A percentile compares a stretch with the other conserved stretches of the same genome.
Evolutionary conservation across 441 rosid species (phyloP).

Genomic region (Pelargonium myrrhifolium): DNA sequence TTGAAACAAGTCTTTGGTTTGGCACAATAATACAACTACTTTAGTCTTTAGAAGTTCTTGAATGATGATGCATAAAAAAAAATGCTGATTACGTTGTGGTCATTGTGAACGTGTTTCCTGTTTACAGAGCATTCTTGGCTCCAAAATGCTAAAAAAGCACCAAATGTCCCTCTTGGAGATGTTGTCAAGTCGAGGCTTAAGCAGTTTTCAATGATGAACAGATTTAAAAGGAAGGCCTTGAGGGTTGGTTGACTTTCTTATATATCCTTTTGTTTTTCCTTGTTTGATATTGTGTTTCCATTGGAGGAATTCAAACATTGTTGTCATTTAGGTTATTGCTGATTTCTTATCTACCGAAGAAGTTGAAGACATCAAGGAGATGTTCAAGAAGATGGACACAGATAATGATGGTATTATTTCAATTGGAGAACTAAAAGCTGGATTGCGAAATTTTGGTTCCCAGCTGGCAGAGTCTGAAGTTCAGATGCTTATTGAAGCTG

Average conservation of each 20-base stretch:
- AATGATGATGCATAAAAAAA: slow-evolving; percentile 5
- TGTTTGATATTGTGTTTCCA: not conserved
- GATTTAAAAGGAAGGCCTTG: slow-evolving; percentile 96
- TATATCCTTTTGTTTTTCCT: slow-evolving; percentile 6
- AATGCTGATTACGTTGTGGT: slow-evolving; percentile 12
- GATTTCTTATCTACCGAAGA: slow-evolving; percentile 86
- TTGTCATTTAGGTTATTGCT: slow-evolving; percentile 66
- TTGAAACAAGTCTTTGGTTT: not conserved
- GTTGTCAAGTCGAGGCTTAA: slow-evolving; percentile 90
- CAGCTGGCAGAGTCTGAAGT: slow-evolving; percentile 89
- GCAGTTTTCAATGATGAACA: slow-evolving; percentile 98
- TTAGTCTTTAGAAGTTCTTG: not conserved
- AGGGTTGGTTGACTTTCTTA: slow-evolving; percentile 51
- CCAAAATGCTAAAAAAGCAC: slow-evolving; percentile 92
- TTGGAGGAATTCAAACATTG: slow-evolving; percentile 17
- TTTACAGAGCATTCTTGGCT: slow-evolving; percentile 89
- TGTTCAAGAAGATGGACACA: slow-evolving; percentile 86
- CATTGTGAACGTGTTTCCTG: slow-evolving; percentile 19
- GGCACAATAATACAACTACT: too few relatives aligned
- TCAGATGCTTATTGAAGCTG: slow-evolving; percentile 97
- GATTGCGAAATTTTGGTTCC: slow-evolving; percentile 57
- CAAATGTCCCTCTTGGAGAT: slow-evolving; percentile 96
- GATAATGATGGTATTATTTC: slow-evolving; percentile 82
- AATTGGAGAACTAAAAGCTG: slow-evolving; percentile 80
- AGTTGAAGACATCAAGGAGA: slow-evolving; percentile 86